Conservation (phyloP, 306 rosid genomes). For the Aeschynomene evenia region DNA sequence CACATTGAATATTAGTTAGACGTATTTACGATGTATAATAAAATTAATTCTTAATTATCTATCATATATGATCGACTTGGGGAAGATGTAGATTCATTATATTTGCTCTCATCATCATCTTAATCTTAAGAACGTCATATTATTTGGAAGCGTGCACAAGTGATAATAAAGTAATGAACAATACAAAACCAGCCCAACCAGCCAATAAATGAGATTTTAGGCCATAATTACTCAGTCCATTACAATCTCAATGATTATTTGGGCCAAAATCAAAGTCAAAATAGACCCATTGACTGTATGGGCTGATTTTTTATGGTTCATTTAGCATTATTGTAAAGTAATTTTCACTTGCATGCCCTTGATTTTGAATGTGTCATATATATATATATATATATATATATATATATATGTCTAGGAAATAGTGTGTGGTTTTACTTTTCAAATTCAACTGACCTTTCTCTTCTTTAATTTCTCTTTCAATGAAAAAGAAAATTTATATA, state of each 20-base stretch:
- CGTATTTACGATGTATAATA: too few species aligned
- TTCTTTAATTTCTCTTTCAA: constrained; percentile 21
- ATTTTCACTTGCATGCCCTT: constrained; percentile 16
- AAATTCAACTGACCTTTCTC: constrained; percentile 21
- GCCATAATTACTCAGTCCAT: too few species aligned
- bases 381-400: constrained; percentile 22
- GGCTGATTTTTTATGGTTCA: too few species aligned
- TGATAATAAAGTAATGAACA: too few species aligned
- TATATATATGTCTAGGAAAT: constrained; percentile 12
- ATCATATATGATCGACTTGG: constrained; percentile 18
- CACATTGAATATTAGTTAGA: too few species aligned
- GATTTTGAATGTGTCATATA: background rate
- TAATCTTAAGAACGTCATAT: constrained; percentile 27
- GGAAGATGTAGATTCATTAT: constrained; percentile 14
- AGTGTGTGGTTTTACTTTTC: constrained; percentile 31
- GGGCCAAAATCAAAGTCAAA: too few species aligned
- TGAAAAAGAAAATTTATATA: background rate
- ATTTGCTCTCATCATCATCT: constrained; percentile 27
- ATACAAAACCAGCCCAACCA: too few species aligned
- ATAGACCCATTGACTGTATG: too few species aligned
- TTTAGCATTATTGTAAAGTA: too few species aligned
- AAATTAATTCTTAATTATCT: too few species aligned
- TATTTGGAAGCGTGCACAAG: constrained; percentile 37
- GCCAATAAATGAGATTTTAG: too few species aligned
- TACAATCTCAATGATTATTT: too few species aligned